Conservation (phyloP, 352 stramenopile species). For the Pythium rhizo-oryzae region DNA sequence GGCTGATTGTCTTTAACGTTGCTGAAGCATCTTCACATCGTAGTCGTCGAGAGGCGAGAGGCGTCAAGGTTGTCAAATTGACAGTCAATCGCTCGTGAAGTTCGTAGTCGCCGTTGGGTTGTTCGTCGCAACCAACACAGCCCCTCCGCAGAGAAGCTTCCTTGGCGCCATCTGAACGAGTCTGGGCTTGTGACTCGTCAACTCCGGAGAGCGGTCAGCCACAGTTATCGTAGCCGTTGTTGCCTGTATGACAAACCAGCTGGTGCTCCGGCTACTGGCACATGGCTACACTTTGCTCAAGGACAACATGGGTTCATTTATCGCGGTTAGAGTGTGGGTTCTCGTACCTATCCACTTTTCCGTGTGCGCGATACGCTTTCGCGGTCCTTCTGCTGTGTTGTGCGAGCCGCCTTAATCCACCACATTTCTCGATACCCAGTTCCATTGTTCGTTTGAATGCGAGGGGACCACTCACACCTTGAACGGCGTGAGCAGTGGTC, state of each 20-base stretch:
- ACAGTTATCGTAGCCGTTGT: neutral
- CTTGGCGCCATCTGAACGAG: neutral
- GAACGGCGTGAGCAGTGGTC: conserved; percentile 50
- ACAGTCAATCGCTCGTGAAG: no score
- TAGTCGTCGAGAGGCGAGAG: neutral
- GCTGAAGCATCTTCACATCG: neutral
- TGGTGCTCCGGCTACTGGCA: neutral
- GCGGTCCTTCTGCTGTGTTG: neutral
- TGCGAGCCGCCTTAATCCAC: no score
- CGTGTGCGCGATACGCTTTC: neutral
- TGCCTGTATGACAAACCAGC: neutral
- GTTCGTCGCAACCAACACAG: no score
- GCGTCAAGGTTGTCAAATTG: no score
- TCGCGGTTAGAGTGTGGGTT: neutral
- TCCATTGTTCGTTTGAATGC: neutral
- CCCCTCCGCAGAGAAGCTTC: no score
- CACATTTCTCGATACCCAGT: no score
- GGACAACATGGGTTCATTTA: neutral
- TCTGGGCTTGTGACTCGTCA: neutral
- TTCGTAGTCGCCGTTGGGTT: no score
- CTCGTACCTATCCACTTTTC: neutral
- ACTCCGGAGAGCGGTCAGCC: neutral
- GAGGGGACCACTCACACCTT: conserved; percentile 15
- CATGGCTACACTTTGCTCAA: neutral
- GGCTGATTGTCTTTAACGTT: neutral